These are phyloP conservation scores for Paraleonurus japonicus DNA, from an alignment of 257 asterid genomes.

Conservation along the genomic window DNA sequence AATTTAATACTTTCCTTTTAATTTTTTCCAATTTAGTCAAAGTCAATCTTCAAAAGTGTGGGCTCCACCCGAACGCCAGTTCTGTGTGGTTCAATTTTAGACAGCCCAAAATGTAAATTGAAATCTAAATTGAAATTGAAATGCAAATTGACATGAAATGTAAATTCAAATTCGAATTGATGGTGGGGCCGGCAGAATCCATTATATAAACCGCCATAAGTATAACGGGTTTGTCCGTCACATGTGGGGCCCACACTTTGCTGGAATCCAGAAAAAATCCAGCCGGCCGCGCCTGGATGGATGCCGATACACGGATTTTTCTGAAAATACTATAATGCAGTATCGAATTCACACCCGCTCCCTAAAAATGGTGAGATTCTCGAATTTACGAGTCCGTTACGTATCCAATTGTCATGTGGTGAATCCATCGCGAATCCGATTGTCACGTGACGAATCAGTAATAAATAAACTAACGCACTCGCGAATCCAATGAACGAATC, in stretches of 20 bases:
- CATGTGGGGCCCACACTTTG: conserved; percentile 36
- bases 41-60: conserved; percentile 55
- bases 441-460: too few species aligned
- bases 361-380: too few species aligned
- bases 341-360: too few species aligned
- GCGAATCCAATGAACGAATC: too few species aligned
- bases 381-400: too few species aligned
- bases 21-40: conserved; percentile 38
- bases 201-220: conserved; percentile 22
- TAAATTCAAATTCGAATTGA: neutral
- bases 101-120: conserved; percentile 24
- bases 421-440: too few species aligned
- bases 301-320: too few species aligned
- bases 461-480: too few species aligned
- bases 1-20: neutral
- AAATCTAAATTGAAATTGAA: neutral
- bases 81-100: conserved; percentile 47
- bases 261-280: conserved; percentile 26
- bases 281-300: conserved; percentile 27
- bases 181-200: conserved; percentile 31
- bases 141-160: conserved; percentile 15
- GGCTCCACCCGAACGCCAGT: conserved; percentile 53
- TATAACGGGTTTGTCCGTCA: conserved; percentile 36
- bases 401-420: too few species aligned
- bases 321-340: too few species aligned